Base-by-base conservation (phyloP, 257 asterid genomes). In the Solanum chaucha region DNA sequence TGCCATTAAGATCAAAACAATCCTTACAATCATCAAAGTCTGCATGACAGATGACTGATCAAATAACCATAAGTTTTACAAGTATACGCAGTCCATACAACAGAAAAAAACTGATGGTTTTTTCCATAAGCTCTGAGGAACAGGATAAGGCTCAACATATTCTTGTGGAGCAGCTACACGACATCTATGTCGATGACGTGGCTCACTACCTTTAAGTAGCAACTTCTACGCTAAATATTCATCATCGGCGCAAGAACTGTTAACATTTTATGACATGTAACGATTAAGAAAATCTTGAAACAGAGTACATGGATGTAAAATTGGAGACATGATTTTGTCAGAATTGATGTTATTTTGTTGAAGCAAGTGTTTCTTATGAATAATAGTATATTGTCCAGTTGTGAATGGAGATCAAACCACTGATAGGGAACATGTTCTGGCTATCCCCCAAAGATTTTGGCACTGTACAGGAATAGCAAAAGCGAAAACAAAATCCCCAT, bases 131-230 rank as follows among this genome's bases (percentile, higher is more conserved):
- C 94, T 89, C 8, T 64, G 82, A 1, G 96, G 95, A 34, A 94
- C 89, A 6, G 97, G 93, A 81, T 44, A 68, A 4, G 96, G 95
- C 84, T 93, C 94, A n/a, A 41, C 87, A 84, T 85, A 77, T 15
- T 82, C 80, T 41, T 14, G 48, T 1, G 91, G 87, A 41, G 95
- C 90, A 14, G 92, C 91, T 20, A 92, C 93, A 55, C 89, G 94
- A 90, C 97, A 93, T 59, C 95, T 95, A 32, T 96, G 92, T 14
- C 94, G 89, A 11, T 94, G 96, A 55, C 92, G 95, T 10, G 96
- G 94, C 90, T 93, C 96, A 71, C 96, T 93, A 44, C 94, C 96
- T 34, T 87, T 87, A 38, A 94, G 93, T 70, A 94, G 94, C 83
- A 94, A 95, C 41, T 87, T 92, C 83, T 93, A 96, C 6, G 94